Percentiles rank a stretch among this genome's conserved stretches.
Evolutionary conservation across 2,329 filamentous ascomycete genomes (phyloP).

Genomic region (Fusarium sp.): DNA sequence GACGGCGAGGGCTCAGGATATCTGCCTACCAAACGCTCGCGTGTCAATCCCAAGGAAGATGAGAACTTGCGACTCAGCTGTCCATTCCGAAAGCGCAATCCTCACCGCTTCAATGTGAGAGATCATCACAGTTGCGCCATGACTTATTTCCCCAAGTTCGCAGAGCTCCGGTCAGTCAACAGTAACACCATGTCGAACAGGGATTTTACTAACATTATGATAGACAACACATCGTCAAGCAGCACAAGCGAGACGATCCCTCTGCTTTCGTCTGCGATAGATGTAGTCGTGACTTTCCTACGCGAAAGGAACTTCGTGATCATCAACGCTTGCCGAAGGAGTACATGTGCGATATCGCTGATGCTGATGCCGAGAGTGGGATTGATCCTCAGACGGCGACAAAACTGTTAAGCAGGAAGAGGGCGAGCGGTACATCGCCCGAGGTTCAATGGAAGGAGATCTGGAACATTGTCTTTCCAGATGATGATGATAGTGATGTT

Average conservation of each 20-base stretch:
- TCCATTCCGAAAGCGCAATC: constrained; percentile 58
- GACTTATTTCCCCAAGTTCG: constrained; percentile 56
- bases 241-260: constrained; percentile 55
- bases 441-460: constrained; percentile 56
- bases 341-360: constrained; percentile 55
- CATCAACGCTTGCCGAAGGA: constrained; percentile 55
- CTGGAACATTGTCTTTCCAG: constrained; percentile 56
- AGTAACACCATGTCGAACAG: accelerated
- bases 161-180: constrained; percentile 51
- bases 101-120: constrained; percentile 58
- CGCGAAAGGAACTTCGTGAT: constrained; percentile 53
- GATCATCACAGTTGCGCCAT: constrained; percentile 58
- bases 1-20: constrained; percentile 49
- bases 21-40: constrained; percentile 45
- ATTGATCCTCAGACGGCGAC: constrained; percentile 55
- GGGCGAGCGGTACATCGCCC: constrained; percentile 52
- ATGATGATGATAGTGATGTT: constrained; percentile 51
- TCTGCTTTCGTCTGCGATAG: constrained; percentile 55
- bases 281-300: constrained; percentile 53
- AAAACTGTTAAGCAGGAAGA: constrained; percentile 54
- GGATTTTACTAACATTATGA: constrained; percentile 1
- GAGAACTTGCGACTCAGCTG: constrained; percentile 56
- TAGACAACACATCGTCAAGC: constrained; percentile 57
- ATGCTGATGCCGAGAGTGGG: constrained; percentile 54
- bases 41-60: constrained; percentile 50